Evolutionary conservation across 257 asterid species (phyloP).

Genomic region (Solanum sejunctum): DNA sequence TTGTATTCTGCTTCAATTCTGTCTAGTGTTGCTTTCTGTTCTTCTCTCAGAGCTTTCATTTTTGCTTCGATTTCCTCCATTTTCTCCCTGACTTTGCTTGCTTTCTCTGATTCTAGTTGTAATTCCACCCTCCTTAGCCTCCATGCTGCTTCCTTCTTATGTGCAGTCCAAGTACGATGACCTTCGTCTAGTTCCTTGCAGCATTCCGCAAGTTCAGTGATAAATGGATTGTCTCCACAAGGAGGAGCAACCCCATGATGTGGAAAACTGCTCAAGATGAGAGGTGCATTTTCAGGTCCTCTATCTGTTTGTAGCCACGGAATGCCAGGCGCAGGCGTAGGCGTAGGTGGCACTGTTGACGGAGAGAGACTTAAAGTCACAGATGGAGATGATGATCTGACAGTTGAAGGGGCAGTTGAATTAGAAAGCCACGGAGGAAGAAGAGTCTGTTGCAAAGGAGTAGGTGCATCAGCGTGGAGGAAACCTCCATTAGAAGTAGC

Average conservation of each 20-base stretch:
- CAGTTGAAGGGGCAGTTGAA: conserved; percentile 24
- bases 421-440: conserved; percentile 78
- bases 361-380: conserved; percentile 54
- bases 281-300: background rate
- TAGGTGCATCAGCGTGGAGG: conserved; percentile 21
- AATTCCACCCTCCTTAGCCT: conserved; percentile 66
- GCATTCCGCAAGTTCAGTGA: conserved; percentile 55
- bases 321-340: conserved; percentile 14
- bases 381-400: conserved; percentile 33
- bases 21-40: conserved; percentile 52
- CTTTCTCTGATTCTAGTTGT: conserved; percentile 84
- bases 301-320: conserved; percentile 45
- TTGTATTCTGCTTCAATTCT: conserved; percentile 65
- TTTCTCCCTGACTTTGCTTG: conserved; percentile 58
- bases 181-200: conserved; percentile 77
- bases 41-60: conserved; percentile 61
- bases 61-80: conserved; percentile 74
- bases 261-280: conserved; percentile 11
- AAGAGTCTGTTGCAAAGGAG: conserved; percentile 16
- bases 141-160: conserved; percentile 82
- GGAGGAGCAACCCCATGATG: conserved; percentile 17
- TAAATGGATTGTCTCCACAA: conserved; percentile 21
- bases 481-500: conserved; percentile 42
- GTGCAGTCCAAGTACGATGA: conserved; percentile 63
- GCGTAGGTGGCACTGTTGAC: conserved; percentile 22